Conservation (phyloP, 106 monocot species). For the Cymbidium sinense region DNA sequence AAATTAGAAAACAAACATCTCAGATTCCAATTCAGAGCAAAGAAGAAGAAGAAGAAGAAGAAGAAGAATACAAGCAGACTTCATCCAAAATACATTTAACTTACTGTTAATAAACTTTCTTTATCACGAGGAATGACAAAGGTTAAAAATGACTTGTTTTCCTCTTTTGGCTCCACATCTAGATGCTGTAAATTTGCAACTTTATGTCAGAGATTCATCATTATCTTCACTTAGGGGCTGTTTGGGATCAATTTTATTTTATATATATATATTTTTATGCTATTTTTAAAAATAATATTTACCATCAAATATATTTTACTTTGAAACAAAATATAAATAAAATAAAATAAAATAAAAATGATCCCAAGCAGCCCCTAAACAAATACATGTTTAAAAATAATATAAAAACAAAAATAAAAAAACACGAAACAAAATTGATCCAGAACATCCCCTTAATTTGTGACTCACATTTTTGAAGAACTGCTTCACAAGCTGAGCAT, state of each 20-base stretch:
- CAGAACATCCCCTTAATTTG: too few relatives aligned
- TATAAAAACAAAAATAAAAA: too few relatives aligned
- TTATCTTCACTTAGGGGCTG: neutral
- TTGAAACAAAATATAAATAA: too few relatives aligned
- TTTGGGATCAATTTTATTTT: too few relatives aligned
- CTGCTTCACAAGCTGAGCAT: slow-evolving; percentile 45
- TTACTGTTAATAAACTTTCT: slow-evolving; percentile 71
- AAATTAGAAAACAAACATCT: neutral
- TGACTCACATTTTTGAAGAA: slow-evolving; percentile 73
- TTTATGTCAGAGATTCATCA: neutral
- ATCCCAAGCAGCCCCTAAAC: too few relatives aligned
- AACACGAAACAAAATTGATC: too few relatives aligned
- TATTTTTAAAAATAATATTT: too few relatives aligned
- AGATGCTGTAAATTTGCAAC: slow-evolving; percentile 42
- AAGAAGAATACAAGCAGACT: too few relatives aligned
- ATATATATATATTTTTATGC: too few relatives aligned
- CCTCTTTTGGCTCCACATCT: slow-evolving; percentile 67
- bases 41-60: neutral
- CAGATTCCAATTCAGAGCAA: neutral
- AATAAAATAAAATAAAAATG: too few relatives aligned
- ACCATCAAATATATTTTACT: too few relatives aligned
- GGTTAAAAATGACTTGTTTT: slow-evolving; percentile 61
- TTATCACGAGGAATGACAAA: slow-evolving; percentile 89
- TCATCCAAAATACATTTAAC: neutral
- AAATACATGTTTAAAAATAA: too few relatives aligned